Conservation (phyloP, 192 early-diverging fungal species). For the Linderina pennispora region DNA sequence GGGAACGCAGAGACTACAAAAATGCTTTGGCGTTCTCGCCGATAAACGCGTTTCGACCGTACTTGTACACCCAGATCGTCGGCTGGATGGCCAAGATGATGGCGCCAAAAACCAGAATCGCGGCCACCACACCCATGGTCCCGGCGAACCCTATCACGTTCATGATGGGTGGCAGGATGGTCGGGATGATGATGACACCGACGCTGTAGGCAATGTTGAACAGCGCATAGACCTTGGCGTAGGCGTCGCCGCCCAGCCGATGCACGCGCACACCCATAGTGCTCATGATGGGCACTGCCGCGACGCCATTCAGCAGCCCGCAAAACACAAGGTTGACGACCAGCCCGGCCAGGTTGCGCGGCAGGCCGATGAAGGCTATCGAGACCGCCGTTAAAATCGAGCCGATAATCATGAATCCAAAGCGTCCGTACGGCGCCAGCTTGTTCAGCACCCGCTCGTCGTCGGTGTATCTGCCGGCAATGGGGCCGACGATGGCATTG, state of each 20-base stretch:
- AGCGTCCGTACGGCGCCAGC: conserved; percentile 36
- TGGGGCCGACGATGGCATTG: conserved; percentile 50
- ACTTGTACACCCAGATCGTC: conserved; percentile 15
- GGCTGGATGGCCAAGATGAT: conserved; percentile 27
- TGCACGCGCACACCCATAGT: conserved; percentile 62
- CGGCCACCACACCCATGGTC: conserved; percentile 43
- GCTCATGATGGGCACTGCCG: conserved; percentile 57
- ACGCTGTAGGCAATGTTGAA: conserved; percentile 71
- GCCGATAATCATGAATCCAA: conserved; percentile 29
- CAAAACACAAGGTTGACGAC: conserved; percentile 28
- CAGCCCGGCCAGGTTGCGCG: conserved; percentile 29
- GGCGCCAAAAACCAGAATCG: conserved; percentile 36
- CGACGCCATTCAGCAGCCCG: conserved; percentile 19
- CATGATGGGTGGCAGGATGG: conserved; percentile 53
- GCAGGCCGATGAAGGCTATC: conserved; percentile 34
- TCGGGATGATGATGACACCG: conserved; percentile 71
- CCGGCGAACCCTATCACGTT: conserved; percentile 50
- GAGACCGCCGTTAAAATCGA: conserved; percentile 38
- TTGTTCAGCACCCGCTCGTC: conserved; percentile 16
- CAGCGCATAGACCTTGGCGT: conserved; percentile 60
- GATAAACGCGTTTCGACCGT: conserved; percentile 26
- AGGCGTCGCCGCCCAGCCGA: conserved; percentile 55
- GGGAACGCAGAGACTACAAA: conserved; percentile 8
- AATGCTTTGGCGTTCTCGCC: conserved; percentile 23
- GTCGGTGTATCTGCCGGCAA: conserved; percentile 48